Percentiles rank a stretch among this genome's conserved stretches.
Evolutionary conservation across 208 protist species (phyloP).

Genomic region (Crithidia fasciculata): DNA sequence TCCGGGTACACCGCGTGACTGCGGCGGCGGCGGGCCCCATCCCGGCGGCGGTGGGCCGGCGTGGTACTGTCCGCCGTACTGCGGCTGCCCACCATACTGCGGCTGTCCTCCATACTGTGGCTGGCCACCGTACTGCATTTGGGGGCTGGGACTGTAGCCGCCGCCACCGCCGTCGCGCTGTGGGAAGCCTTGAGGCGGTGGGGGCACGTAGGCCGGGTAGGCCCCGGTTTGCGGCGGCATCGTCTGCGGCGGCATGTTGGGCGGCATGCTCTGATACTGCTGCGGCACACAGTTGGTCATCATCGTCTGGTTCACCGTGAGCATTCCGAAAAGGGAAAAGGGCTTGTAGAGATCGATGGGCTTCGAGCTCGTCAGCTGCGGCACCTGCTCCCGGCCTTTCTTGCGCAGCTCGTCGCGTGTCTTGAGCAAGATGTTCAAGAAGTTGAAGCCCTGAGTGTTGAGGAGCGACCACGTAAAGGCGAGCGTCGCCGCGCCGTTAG

Average conservation of each 20-base stretch:
- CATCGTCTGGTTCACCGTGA: conserved; percentile 66
- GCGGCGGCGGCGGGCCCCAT: conserved; percentile 11
- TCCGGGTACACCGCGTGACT: neutral
- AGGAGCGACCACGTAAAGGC: conserved; percentile 77
- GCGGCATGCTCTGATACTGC: conserved; percentile 50
- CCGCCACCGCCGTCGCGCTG: neutral
- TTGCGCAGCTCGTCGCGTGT: conserved; percentile 74
- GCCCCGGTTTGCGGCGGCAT: conserved; percentile 16
- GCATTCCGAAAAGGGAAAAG: conserved; percentile 87
- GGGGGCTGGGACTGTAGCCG: conserved; percentile 14
- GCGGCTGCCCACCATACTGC: conserved; percentile 17
- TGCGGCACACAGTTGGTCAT: conserved; percentile 66
- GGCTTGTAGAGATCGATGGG: conserved; percentile 89
- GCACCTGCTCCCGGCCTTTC: conserved; percentile 83
- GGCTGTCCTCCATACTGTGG: conserved; percentile 23
- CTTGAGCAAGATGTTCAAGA: conserved; percentile 83
- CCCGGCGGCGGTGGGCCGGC: conserved; percentile 3
- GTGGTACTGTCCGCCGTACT: conserved; percentile 15
- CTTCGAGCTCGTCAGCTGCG: conserved; percentile 91
- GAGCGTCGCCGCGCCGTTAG: conserved; percentile 85
- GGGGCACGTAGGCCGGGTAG: conserved; percentile 25
- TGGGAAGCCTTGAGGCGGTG: conserved; percentile 21
- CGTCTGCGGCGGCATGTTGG: conserved; percentile 32
- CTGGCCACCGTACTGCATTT: conserved; percentile 21
- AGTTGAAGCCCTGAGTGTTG: conserved; percentile 72